Conservation (phyloP, 371 early-diverging fungal species). For the Mucor racemosus region DNA sequence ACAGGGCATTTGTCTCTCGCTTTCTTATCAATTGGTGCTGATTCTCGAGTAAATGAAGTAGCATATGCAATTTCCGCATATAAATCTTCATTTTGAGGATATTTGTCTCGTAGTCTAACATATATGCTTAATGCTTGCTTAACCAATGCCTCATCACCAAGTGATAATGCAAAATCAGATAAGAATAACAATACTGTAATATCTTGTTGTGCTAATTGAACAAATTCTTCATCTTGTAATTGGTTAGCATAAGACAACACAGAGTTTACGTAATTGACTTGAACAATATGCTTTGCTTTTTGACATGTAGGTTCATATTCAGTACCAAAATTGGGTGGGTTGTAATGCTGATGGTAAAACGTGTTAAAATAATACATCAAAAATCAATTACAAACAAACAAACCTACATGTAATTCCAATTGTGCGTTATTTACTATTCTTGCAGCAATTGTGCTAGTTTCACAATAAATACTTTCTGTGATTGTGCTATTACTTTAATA, state of each 20-base stretch:
- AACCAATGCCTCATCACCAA: neutral
- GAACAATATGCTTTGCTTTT: neutral
- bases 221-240: conserved; percentile 3
- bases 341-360: neutral
- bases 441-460: conserved; percentile 18
- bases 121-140: conserved; percentile 6
- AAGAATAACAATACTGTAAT: conserved; percentile 15
- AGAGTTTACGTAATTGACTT: conserved; percentile 13
- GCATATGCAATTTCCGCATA: conserved; percentile 15
- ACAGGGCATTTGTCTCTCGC: conserved; percentile 33
- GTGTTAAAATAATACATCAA: no score
- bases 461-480: conserved; percentile 15
- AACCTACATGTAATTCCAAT: conserved; percentile 20
- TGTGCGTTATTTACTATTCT: conserved; percentile 20
- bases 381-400: no score
- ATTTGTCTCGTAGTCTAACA: conserved; percentile 14
- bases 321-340: neutral
- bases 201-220: conserved; percentile 14
- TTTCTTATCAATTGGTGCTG: neutral
- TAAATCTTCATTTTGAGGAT: conserved; percentile 7
- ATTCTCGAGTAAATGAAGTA: neutral
- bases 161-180: conserved; percentile 10
- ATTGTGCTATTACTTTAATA: conserved; percentile 1
- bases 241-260: conserved; percentile 6
- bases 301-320: neutral